Base-by-base conservation (phyloP, 805 yeast genomes). In the Candida ponderosae region DNA sequence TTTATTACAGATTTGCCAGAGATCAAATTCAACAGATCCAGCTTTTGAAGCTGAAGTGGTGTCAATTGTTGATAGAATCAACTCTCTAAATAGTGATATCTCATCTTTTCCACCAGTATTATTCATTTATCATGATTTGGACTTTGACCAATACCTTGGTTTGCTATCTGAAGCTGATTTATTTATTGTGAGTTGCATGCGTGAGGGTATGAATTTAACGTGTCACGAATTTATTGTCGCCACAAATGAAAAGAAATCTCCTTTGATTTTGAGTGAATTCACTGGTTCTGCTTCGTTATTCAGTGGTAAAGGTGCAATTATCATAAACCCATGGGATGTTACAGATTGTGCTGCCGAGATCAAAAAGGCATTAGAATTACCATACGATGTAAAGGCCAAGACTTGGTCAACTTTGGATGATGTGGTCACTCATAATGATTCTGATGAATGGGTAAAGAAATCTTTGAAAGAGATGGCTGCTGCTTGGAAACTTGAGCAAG, bases 181-280 rank as follows among this genome's bases (percentile, higher is more conserved):
- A 1, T 93, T 93, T 52, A 78, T 84, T 32, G 96, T 90, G 2
- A 79, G 94, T 9, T 84, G 96, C 2, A 74, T 90, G 69, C 79
- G 98, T 54, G 98, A 93, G 59, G 98, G 98, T 19, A 84, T 93
- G 88, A 93, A 93, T 51, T 68, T 93, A 53, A 89, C 97, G 0
- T 90, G 96, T 48, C 98, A 93, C 54, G 98, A 93, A 57, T 93
- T 82, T 56, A 73, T 88, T 31, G 81, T 80, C 38, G 84, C 95
- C 19, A 74, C 93, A 1, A 62, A 67, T 18, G 76, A 73, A 31
- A 74, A 75, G 41, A 79, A 81, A 45, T 81, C 96, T 0, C 96
- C 96, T 2, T 68, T 90, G 43, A 72, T 93, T 33, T 60, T 93
- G 38, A 84, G 95, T 29, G 98, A 93, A 58, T 93, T 93, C 50